A percentile compares a stretch with the other conserved stretches of the same genome.
Conservation (phyloP, 345 rosid genomes). For the Trapa incisa region DNA sequence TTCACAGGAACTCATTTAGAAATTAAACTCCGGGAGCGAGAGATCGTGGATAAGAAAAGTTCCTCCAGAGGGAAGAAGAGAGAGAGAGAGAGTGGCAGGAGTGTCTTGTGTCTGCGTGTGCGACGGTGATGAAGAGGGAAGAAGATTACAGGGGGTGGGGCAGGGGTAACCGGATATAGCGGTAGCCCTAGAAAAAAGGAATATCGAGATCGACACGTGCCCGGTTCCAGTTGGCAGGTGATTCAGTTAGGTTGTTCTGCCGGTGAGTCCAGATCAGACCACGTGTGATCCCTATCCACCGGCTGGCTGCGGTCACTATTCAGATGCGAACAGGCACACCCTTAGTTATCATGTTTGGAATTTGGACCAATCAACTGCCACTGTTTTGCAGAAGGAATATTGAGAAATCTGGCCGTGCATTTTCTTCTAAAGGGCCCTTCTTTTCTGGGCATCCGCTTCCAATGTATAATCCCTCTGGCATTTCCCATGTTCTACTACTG, state of each 20-base stretch:
- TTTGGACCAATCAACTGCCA: neutral
- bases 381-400: too few relatives aligned
- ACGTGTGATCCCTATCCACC: conserved; percentile 21
- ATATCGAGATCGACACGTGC: conserved; percentile 15
- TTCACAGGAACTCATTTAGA: neutral
- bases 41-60: neutral
- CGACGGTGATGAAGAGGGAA: neutral
- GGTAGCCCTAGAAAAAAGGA: neutral
- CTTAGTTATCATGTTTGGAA: too few relatives aligned
- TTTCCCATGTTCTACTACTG: too few relatives aligned
- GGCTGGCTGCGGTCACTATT: neutral
- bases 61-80: neutral
- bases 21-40: neutral
- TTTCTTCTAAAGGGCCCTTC: too few relatives aligned
- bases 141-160: neutral
- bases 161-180: conserved; percentile 7
- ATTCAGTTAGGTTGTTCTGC: neutral
- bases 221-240: conserved; percentile 3
- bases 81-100: neutral
- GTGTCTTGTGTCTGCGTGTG: too few relatives aligned
- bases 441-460: too few relatives aligned
- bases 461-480: too few relatives aligned
- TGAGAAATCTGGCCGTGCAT: too few relatives aligned
- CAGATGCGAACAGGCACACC: neutral
- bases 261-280: neutral